These are phyloP conservation scores for Polyrhizophydium stewartii DNA, from an alignment of 371 early-diverging fungal genomes.

Conservation along the genomic window DNA sequence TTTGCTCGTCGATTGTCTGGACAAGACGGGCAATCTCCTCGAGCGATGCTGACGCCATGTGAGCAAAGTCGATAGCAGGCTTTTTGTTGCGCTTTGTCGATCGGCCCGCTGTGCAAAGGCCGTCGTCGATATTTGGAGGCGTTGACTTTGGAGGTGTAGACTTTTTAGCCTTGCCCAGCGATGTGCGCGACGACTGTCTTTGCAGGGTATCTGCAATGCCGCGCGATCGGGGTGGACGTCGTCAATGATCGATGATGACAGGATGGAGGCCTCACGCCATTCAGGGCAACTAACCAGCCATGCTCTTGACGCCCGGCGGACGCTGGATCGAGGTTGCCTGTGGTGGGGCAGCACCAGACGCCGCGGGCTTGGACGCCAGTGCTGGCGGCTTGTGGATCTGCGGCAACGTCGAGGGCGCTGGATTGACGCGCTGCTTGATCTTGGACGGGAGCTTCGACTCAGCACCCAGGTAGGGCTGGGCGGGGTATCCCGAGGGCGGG, in stretches of 20 bases:
- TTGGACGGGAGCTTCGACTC: not conserved
- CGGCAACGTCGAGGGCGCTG: not conserved
- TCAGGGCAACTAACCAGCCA: not conserved
- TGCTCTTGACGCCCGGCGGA: not conserved
- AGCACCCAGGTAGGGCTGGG: not conserved
- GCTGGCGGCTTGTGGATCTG: not conserved
- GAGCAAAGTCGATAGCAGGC: slow-evolving; percentile 3
- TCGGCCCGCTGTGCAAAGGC: too few relatives aligned
- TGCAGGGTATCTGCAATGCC: not conserved
- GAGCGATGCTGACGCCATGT: slow-evolving; percentile 1
- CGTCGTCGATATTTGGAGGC: not conserved
- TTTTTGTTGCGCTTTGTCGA: not conserved
- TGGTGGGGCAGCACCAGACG: not conserved
- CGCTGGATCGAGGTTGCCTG: not conserved
- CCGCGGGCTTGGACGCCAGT: not conserved
- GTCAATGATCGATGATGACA: not conserved
- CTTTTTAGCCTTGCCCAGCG: not conserved
- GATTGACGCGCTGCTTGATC: not conserved
- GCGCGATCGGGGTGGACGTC: not conserved
- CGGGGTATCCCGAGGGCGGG: not conserved
- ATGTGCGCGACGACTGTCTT: not conserved
- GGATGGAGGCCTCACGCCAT: not conserved
- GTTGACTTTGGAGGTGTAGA: not conserved
- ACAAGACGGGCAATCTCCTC: not conserved
- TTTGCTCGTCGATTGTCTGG: slow-evolving; percentile 4